Conservation (phyloP, 169 alveolate species). For the Eimeria acervulina region DNA sequence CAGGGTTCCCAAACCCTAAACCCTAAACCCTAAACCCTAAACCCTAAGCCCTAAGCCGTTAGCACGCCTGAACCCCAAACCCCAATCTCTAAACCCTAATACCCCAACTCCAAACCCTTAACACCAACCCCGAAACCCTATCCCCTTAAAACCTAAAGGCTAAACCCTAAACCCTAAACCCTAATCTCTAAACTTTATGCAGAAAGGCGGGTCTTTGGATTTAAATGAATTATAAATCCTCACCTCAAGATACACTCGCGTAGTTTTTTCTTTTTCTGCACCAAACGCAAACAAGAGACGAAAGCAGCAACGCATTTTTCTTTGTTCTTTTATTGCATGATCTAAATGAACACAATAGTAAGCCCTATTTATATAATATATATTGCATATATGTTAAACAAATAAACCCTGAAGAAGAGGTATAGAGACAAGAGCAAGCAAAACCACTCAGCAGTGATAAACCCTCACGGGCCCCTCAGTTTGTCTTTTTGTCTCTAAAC, state of each 20-base stretch:
- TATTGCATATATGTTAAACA: too few species aligned
- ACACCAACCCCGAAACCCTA: neutral
- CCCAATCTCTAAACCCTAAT: neutral
- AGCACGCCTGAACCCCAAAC: neutral
- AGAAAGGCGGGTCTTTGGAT: too few species aligned
- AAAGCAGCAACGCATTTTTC: too few species aligned
- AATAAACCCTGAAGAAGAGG: too few species aligned
- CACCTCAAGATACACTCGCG: neutral
- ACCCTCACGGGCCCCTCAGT: neutral
- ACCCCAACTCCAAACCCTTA: neutral
- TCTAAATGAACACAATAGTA: too few species aligned
- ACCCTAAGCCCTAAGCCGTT: neutral
- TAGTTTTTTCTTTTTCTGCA: neutral
- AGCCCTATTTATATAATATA: too few species aligned
- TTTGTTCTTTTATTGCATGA: too few species aligned
- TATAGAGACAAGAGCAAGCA: too few species aligned
- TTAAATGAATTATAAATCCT: neutral
- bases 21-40: conserved; percentile 4
- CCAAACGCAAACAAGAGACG: neutral
- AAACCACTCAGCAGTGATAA: too few species aligned
- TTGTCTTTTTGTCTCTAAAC: neutral
- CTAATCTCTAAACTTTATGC: too few species aligned
- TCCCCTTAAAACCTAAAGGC: neutral
- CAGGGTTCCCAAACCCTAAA: neutral
- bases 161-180: neutral